Evolutionary conservation across 805 yeast species (phyloP), one percentile per base, ranked within the genome.

Genomic region (Myxozyma kluyveri): DNA sequence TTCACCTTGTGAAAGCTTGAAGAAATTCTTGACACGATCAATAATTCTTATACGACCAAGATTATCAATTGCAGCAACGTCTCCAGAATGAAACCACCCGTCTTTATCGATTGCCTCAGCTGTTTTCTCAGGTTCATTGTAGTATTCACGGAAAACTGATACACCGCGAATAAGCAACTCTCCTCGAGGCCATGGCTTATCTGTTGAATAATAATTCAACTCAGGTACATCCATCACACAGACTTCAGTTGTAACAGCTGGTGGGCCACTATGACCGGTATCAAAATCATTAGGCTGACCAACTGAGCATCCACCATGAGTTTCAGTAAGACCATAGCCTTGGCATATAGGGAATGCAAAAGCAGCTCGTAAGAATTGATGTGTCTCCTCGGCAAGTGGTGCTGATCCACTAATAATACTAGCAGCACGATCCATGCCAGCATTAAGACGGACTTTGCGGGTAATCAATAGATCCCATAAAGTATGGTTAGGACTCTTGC

Each of bases 1-100:
- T 67, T 56, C 60, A 10, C 60, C 60, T 46, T 56, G 60, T 10
- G 60, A 43, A 12, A 56, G 48, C 39, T 85, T 85, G 75, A 84
- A 85, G 70, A 85, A 84, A 69, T 85, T 86, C 72, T 85, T 85
- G 37, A 84, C 88, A 56, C 93, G 74, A 63, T 86, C 93, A 61
- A 85, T 75, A 50, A 85, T 80, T 46, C 69, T 72, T 14, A 86
- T 65, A 41, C 83, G 73, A 12, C 89, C 87, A 6, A 70, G 67
- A 1, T 57, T 52, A 48, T 77, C 79, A 44, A 84, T 67, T 49
- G 67, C 67, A 0, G 80, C 87, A 60, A 84, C 76, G 65, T 84
- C 90, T n/a, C 72, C 72, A 21, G 69, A 61, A 26, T 50, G 49
- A 61, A 69, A 69, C 67, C 69, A 68, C n/a, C 69, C 69, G 39